Evolutionary conservation across 129 eudicot genomes (phyloP).

Genomic region (Escallonia rubra): DNA sequence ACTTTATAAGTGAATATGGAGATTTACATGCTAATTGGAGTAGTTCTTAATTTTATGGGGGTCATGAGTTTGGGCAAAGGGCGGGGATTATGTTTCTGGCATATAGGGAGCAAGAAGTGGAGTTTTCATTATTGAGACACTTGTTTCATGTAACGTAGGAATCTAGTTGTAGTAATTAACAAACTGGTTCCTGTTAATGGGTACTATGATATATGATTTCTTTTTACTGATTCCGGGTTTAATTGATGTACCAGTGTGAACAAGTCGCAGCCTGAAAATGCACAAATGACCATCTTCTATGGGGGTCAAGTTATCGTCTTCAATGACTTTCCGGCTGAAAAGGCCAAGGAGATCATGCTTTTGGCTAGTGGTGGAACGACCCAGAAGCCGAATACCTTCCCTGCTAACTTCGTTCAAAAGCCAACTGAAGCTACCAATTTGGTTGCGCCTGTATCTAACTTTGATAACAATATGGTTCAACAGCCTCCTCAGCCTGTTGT

Average conservation of each 20-base stretch:
- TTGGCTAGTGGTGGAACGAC: constrained; percentile 47
- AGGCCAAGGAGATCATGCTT: constrained; percentile 66
- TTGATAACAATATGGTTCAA: constrained; percentile 16
- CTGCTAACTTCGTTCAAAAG: constrained; percentile 21
- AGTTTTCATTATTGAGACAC: too few relatives aligned
- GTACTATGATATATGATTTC: too few relatives aligned
- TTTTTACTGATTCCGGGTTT: too few relatives aligned
- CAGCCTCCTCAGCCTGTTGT: constrained; percentile 11
- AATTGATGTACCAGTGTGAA: not conserved
- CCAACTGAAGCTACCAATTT: constrained; percentile 36
- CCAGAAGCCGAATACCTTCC: constrained; percentile 13
- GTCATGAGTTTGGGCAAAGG: too few relatives aligned
- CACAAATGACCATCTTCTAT: constrained; percentile 83
- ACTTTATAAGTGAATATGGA: too few relatives aligned
- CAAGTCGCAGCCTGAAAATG: constrained; percentile 25
- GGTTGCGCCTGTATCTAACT: not conserved
- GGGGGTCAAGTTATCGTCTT: constrained; percentile 78
- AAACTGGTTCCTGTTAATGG: too few relatives aligned
- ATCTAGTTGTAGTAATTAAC: too few relatives aligned
- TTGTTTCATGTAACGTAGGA: too few relatives aligned
- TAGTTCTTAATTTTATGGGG: too few relatives aligned
- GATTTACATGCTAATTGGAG: too few relatives aligned
- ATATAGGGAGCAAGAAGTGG: too few relatives aligned
- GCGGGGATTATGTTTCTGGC: too few relatives aligned
- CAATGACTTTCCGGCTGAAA: constrained; percentile 72